Base-by-base conservation (phyloP, 2,329 filamentous ascomycete species). In the Biscogniauxia mediterranea region DNA sequence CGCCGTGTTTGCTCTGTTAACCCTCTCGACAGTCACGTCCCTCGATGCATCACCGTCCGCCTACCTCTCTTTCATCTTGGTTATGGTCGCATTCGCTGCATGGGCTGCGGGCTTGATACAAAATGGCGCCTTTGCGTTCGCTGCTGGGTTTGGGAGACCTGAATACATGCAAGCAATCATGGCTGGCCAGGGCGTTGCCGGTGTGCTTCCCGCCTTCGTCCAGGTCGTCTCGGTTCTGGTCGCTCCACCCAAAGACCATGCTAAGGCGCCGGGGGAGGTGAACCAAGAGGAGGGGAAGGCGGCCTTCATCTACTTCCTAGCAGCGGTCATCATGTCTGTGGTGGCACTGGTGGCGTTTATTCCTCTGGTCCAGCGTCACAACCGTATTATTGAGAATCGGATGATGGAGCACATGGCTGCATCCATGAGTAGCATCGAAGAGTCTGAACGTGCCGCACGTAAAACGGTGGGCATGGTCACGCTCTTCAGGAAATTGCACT, bases 91-190 rank as follows among this genome's bases (percentile, higher is more conserved):
- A 63, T 79, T 81, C n/a, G 86, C 93, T 0, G 91, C 92, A 66
- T 81, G 90, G 72, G 93, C 92, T 0, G 90, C 93, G 0, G 93
- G 91, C 0, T 81, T 97, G 56, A 90, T 93, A 67, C 95, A 98
- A 77, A 98, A 98, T 75, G 95, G 95, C 19, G 87, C 95, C 11
- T 97, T 97, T 74, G 92, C 95, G 2, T 98, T 93, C 73, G 93
- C 92, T 2, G 87, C 91, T 3, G 89, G 91, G 57, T 98, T 97
- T 71, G 92, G 89, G 42, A 83, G 91, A 56, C 86, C 89, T 20
- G 91, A 95, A 75, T 99, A 98, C 75, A 97, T 92, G 59, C 94
- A 98, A 77, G 94, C 90, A 23, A 93, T 98, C 75, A 98, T 99
- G 93, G 88, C 89, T 2, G 95, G 95, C 1, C 95, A 99, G 76